Percentiles rank a stretch among this genome's conserved stretches.
phyloP scores from a whole-genome alignment of 441 rosid genomes.

The Aquilaria agallochum region DNA sequence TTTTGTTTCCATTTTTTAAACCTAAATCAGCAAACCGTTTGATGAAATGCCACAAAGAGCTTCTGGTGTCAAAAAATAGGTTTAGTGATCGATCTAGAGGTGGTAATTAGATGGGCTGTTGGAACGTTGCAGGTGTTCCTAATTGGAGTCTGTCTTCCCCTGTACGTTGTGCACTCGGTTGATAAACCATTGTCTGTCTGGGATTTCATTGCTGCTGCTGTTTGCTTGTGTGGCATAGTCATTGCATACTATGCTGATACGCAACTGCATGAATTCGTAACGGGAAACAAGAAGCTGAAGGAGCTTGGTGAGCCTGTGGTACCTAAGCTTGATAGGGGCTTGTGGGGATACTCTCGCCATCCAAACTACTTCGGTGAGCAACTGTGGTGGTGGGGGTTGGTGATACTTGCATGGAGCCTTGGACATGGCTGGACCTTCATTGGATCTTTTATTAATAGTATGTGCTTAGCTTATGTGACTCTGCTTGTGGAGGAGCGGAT shows the following conservation, averaged over 20 bases:
- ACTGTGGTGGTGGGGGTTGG: constrained; percentile 99
- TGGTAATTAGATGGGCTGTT: neutral
- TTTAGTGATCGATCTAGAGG: neutral
- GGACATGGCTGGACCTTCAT: constrained; percentile 77
- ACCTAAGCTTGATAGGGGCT: constrained; percentile 64
- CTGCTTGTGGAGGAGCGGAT: constrained; percentile 78
- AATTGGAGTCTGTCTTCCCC: constrained; percentile 74
- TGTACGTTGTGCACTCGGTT: constrained; percentile 57
- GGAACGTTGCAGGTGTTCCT: constrained; percentile 60
- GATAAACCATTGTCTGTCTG: constrained; percentile 58
- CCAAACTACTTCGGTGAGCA: constrained; percentile 98
- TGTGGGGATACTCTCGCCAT: constrained; percentile 85
- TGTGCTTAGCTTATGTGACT: constrained; percentile 83
- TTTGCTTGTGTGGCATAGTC: constrained; percentile 60
- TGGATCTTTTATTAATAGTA: constrained; percentile 62
- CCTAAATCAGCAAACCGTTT: constrained; percentile 17
- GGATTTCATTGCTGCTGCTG: constrained; percentile 60
- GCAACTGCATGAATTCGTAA: constrained; percentile 72
- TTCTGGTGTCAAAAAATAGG: neutral
- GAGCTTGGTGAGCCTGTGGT: constrained; percentile 66
- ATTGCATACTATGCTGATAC: constrained; percentile 84
- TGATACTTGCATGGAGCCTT: constrained; percentile 76
- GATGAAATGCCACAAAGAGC: constrained; percentile 42
- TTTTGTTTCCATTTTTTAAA: too few relatives aligned
- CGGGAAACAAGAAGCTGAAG: constrained; percentile 57